Base-by-base conservation (phyloP, 2,329 filamentous ascomycete genomes). In the Teratosphaeria viscida region DNA sequence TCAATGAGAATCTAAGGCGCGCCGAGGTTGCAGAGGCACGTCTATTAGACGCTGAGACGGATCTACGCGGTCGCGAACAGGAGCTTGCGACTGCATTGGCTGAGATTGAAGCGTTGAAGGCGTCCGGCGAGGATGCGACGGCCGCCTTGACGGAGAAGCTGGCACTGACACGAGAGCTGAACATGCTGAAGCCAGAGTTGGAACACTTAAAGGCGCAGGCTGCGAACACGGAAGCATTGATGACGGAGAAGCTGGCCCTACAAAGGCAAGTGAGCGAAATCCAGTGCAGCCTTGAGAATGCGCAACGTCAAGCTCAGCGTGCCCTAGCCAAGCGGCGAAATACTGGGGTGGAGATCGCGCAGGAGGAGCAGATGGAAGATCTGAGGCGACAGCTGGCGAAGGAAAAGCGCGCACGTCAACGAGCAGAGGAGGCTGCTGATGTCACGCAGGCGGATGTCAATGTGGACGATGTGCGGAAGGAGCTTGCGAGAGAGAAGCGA, bases 271-370 rank as follows among this genome's bases (percentile, higher is more conserved):
- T 96, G 32, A 86, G 82, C 68, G 85, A 86, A 1, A 74, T 92
- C 2, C 88, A 95, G 72, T 85, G 90, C 52, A 88, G 95, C 66
- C 79, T 96, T 2, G 89, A 92, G 64, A 89, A 88, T 65, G 89
- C 94, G 71, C 92, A 85, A 72, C 82, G 85, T n/a, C 81, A 85
- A 2, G 78, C 82, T 8, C 82, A 86, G 65, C 82, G 85, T 57
- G 81, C 81, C 3, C 66, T 76, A 5, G 76, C 77, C 1, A 80
- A 81, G 64, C 77, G 75, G 55, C 76, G 71, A 70, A 81, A 70
- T 71, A 82, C 75, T 52, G 76, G 78, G 58, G 75, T 76, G 47
- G 78, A 80, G 56, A 73, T 77, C 64, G 68, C 74, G 65, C 64
- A 76, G 65, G 66, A 74, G 67, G 65, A 71, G 62, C 61, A 75